These are phyloP conservation scores for Solanum hybrid DNA, from an alignment of 305 asterid genomes.

Conservation along the genomic window DNA sequence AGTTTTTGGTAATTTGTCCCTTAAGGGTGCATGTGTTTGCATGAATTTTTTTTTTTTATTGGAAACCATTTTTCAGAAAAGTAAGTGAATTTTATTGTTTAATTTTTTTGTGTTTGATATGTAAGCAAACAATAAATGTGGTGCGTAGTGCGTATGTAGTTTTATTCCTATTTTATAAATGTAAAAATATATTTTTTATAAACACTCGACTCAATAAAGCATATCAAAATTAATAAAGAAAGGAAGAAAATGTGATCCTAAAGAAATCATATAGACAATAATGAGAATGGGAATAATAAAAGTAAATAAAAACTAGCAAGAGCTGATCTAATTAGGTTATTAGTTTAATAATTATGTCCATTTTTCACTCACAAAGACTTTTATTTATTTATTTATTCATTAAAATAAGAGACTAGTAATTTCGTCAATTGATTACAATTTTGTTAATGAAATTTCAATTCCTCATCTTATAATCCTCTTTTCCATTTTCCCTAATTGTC, in stretches of 20 bases:
- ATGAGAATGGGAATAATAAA: background rate
- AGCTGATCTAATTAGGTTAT: background rate
- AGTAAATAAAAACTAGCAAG: background rate
- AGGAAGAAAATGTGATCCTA: background rate
- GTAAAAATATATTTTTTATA: background rate
- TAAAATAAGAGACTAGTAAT: background rate
- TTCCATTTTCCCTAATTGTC: background rate
- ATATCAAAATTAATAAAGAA: background rate
- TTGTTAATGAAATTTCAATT: too few species aligned
- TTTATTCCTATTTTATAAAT: background rate
- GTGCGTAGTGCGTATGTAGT: rapidly evolving
- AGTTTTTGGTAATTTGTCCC: background rate
- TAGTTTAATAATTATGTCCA: background rate
- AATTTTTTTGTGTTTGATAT: background rate
- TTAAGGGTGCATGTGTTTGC: background rate
- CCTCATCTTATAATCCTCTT: too few species aligned
- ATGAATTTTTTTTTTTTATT: too few species aligned
- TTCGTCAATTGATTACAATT: too few species aligned
- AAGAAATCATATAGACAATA: background rate
- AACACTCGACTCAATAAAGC: background rate
- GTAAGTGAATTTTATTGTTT: background rate
- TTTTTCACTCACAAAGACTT: background rate
- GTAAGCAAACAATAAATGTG: background rate
- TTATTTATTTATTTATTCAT: background rate
- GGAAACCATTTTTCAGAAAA: background rate